phyloP scores from a whole-genome alignment of 129 eudicot genomes.

The Ambrosia artemisiifolia region DNA sequence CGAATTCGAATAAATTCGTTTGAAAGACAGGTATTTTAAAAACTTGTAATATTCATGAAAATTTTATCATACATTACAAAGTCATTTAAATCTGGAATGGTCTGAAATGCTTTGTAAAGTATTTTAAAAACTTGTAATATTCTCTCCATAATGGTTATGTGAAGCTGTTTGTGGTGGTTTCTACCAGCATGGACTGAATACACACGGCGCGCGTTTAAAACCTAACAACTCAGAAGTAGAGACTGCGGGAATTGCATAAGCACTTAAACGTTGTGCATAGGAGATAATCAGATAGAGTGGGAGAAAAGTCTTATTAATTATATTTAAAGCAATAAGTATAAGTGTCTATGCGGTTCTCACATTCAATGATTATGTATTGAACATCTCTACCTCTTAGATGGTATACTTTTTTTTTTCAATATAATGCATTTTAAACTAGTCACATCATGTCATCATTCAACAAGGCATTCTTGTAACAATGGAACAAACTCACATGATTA shows the following conservation, averaged over 20 bases:
- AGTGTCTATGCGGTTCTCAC: no score
- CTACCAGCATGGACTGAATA: neutral
- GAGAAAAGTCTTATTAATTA: neutral
- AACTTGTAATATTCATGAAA: no score
- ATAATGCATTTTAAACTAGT: neutral
- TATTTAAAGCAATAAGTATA: neutral
- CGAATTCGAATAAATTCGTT: no score
- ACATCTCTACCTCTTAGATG: neutral
- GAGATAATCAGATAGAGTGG: neutral
- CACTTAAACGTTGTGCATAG: neutral
- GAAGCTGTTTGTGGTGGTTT: neutral
- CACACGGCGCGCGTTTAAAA: neutral
- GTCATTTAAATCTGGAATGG: constrained; percentile 7
- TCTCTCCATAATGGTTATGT: no score
- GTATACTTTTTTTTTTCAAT: neutral
- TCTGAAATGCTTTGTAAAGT: constrained; percentile 2
- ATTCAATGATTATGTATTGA: neutral
- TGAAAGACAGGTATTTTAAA: no score
- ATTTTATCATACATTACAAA: constrained; percentile 8
- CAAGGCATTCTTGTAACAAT: neutral
- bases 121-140: neutral
- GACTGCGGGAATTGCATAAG: neutral
- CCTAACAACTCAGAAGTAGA: neutral
- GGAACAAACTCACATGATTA: neutral
- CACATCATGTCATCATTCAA: neutral